Conservation (phyloP, 169 alveolate species). For the Cryptosporidium meleagridis region DNA sequence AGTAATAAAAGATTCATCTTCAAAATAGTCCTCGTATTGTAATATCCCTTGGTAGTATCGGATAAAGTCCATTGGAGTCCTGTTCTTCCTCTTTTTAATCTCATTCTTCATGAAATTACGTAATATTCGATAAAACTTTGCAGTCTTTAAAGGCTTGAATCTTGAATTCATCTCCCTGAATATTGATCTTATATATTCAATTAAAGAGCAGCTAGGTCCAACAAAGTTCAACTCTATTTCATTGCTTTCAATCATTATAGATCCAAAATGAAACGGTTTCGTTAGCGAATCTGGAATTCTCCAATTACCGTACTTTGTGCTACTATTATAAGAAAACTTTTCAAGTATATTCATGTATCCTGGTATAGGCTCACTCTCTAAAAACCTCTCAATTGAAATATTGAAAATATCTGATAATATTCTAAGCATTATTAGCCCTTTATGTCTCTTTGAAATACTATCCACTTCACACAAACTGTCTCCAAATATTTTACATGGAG, state of each 20-base stretch:
- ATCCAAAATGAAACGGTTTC: conserved; percentile 56
- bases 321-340: not conserved
- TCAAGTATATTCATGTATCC: conserved; percentile 23
- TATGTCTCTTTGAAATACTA: conserved; percentile 1
- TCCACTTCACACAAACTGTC: not conserved
- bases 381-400: conserved; percentile 12
- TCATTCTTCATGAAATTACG: conserved; percentile 11
- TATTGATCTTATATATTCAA: not conserved
- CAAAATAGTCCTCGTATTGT: conserved; percentile 46
- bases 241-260: conserved; percentile 3
- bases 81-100: conserved; percentile 31
- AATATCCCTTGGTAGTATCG: conserved; percentile 63
- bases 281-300: conserved; percentile 22
- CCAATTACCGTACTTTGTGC: conserved; percentile 18
- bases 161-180: not conserved
- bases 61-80: conserved; percentile 51
- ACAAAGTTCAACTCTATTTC: conserved; percentile 46
- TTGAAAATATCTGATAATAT: conserved; percentile 17
- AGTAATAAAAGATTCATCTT: conserved; percentile 15
- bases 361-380: conserved; percentile 49
- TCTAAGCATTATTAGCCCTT: not conserved
- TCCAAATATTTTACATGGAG: not conserved
- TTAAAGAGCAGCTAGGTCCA: conserved; percentile 24
- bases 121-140: conserved; percentile 6
- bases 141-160: conserved; percentile 29